Conservation (phyloP, 106 monocot genomes). For the Phalaenopsis equestris region DNA sequence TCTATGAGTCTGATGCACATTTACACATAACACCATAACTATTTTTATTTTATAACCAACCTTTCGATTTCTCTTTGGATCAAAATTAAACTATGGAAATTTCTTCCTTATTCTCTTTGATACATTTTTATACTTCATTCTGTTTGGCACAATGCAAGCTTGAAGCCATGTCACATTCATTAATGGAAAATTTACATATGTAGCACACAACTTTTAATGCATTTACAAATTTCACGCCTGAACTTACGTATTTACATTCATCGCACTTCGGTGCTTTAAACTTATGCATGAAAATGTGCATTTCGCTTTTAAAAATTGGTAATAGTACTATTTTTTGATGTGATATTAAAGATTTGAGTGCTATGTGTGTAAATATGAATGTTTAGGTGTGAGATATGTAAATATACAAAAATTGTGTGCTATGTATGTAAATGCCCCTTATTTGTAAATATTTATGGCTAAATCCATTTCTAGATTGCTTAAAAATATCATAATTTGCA, state of each 20-base stretch:
- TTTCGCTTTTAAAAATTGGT: no score
- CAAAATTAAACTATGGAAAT: not conserved
- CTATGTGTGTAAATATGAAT: no score
- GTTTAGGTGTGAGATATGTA: no score
- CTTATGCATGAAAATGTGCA: no score
- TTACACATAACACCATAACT: not conserved
- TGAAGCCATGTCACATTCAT: not conserved
- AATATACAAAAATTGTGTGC: no score
- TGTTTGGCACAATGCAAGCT: not conserved
- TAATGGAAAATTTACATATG: not conserved
- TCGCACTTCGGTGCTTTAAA: no score
- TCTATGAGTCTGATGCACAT: not conserved
- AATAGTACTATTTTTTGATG: no score
- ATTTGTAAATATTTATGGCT: not conserved
- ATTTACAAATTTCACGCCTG: no score
- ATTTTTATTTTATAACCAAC: not conserved
- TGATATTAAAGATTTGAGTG: no score
- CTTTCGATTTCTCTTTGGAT: not conserved
- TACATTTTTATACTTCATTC: not conserved
- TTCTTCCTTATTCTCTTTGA: not conserved
- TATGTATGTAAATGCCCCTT: no score
- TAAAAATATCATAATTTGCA: constrained; percentile 11
- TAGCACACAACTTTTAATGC: no score
- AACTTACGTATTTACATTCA: no score
- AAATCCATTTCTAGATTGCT: not conserved